Conservation (phyloP, 495 filamentous ascomycete genomes). For the Terfezia boudieri region DNA sequence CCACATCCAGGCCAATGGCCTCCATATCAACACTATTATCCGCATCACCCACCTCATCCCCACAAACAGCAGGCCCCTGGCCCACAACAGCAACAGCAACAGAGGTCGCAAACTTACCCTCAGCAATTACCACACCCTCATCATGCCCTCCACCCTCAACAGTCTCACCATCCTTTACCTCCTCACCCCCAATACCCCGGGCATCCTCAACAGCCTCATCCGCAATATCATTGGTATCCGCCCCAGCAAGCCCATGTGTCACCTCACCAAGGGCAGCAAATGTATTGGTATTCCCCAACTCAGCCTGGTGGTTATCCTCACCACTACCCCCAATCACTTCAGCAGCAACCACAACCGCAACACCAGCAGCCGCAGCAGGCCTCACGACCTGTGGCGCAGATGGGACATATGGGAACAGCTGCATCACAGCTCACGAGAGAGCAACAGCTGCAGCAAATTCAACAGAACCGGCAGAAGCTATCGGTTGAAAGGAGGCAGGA, state of each 20-base stretch:
- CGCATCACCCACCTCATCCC: not conserved
- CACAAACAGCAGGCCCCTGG: conserved; percentile 1
- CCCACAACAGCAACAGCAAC: conserved; percentile 1
- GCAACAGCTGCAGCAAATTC: not conserved
- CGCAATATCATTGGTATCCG: conserved; percentile 8
- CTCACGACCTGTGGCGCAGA: not conserved
- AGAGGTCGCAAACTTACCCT: conserved; percentile 1
- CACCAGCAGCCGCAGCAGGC: not conserved
- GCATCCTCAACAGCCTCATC: conserved; percentile 7
- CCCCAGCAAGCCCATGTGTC: conserved; percentile 9
- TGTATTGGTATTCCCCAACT: no score
- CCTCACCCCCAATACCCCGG: conserved; percentile 6
- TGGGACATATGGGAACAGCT: not conserved
- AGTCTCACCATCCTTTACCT: conserved; percentile 7
- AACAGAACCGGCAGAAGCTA: not conserved
- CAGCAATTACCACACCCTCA: conserved; percentile 1
- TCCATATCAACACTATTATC: conserved; percentile 8
- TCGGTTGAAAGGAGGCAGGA: not conserved
- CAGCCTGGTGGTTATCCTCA: not conserved
- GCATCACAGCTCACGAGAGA: not conserved
- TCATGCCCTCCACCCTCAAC: conserved; percentile 3
- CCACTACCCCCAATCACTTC: not conserved
- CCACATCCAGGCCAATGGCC: conserved; percentile 8
- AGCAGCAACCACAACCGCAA: conserved; percentile 5
- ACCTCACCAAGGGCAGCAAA: conserved; percentile 1